Base-by-base conservation (phyloP, 2,329 filamentous ascomycete species). In the Pseudohalonectria lignicola region DNA sequence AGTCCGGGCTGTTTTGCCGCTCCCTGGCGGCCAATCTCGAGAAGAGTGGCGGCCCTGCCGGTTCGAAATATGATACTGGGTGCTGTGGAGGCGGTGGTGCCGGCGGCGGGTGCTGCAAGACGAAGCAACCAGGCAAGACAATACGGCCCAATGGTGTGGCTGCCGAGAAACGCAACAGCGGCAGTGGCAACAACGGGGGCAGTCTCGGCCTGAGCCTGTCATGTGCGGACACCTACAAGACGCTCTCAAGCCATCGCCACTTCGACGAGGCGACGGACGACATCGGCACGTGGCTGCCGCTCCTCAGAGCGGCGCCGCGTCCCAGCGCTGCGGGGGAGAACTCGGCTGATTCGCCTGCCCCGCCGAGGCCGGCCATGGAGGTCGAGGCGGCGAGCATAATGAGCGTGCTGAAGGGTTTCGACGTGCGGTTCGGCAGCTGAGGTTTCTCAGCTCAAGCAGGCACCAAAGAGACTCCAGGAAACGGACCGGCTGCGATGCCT, bases 321-420 rank as follows among this genome's bases (percentile, higher is more conserved):
- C 43, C 50, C 44, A 44, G 49, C 49, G 52, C 35, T 50, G 61
- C 29, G 43, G 21, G 49, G 39, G 18, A 37, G 33, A 41, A 39
- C 37, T 44, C 26, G 30, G 43, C 37, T 36, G 42, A 35, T 41
- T 41, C 39, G 47, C 60, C 60, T 36, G 52, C 55, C 39, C 56
- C 55, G 39, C 59, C 61, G 43, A 64, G 64, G 39, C 69, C 71
- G 31, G 77, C 82, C 1, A 77, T 87, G 49, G 83, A 88, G 54
- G 82, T 88, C 13, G 83, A 88, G 59, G 82, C 83, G 6, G 83
- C 83, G 1, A 87, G 82, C 55, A 86, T 88, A 39, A 87, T 88
- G 83, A 81, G 80, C 31, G 83, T 87, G n/a, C 60, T 88, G 42
- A 84, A 83, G 56, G 79, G 83, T 45, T 88, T 88, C 59, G 83